A percentile compares a stretch with the other conserved stretches of the same genome.
Conservation (phyloP, 140 eudicot species). For the Oenanthe javanica region DNA sequence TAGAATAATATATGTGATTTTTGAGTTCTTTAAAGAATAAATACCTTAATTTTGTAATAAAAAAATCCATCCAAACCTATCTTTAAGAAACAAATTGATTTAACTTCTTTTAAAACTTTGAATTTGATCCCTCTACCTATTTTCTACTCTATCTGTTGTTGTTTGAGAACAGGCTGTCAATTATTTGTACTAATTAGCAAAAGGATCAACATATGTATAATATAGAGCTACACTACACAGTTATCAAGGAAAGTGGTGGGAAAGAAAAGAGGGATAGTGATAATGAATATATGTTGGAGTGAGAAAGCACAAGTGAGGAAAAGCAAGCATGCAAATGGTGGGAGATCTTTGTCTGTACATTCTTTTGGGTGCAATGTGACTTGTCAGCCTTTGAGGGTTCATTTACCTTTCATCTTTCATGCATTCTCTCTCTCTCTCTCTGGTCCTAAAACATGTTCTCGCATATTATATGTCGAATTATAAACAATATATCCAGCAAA, state of each 20-base stretch:
- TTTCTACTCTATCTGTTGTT: background rate
- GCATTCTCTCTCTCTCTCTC: background rate
- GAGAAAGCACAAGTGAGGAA: background rate
- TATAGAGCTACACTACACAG: background rate
- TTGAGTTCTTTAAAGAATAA: no score
- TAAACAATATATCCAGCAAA: no score
- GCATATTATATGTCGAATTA: no score
- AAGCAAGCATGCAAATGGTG: conserved; percentile 7
- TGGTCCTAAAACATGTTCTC: background rate
- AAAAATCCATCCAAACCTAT: background rate
- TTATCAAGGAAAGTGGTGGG: background rate
- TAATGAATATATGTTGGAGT: background rate
- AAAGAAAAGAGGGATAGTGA: background rate
- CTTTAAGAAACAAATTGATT: background rate
- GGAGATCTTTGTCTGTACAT: conserved; percentile 9
- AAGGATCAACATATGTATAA: no score
- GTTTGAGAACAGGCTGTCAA: background rate
- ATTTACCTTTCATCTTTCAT: background rate
- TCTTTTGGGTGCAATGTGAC: conserved; percentile 13
- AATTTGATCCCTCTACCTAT: background rate
- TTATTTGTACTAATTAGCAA: no score
- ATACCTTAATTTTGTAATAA: no score
- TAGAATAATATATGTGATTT: no score
- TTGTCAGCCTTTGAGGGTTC: conserved; percentile 7
- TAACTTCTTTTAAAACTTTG: background rate